Conservation (phyloP, 1,139 yeast genomes). For the Zygoascus hellenicus region DNA sequence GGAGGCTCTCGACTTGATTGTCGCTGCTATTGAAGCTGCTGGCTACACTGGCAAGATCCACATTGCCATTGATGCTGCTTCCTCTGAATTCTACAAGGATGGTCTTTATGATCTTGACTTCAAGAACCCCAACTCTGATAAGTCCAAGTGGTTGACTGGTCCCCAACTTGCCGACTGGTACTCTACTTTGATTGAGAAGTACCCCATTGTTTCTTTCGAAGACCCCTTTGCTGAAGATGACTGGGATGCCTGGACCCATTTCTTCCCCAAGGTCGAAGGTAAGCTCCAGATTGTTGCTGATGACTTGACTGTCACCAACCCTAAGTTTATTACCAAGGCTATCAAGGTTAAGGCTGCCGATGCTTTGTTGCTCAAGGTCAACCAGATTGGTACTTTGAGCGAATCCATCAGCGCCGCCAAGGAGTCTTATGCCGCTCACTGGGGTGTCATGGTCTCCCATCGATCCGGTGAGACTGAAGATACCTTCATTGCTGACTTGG, state of each 20-base stretch:
- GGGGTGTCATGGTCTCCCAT: constrained; percentile 97
- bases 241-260: constrained; percentile 95
- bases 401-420: constrained; percentile 85
- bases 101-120: constrained; percentile 95
- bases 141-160: constrained; percentile 84
- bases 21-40: constrained; percentile 78
- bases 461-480: constrained; percentile 99
- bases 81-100: constrained; percentile 94
- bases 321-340: constrained; percentile 85
- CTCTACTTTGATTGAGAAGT: constrained; percentile 68
- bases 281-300: constrained; percentile 90
- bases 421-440: constrained; percentile 75
- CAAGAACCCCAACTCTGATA: constrained; percentile 90
- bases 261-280: constrained; percentile 57
- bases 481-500: constrained; percentile 92
- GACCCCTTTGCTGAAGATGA: constrained; percentile 99
- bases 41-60: constrained; percentile 89
- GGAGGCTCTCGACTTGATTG: constrained; percentile 92
- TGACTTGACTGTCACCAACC: constrained; percentile 98
- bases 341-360: constrained; percentile 91
- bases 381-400: constrained; percentile 75
- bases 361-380: constrained; percentile 90
- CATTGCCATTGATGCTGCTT: constrained; percentile 93
- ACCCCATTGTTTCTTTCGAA: constrained; percentile 96
- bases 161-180: constrained; percentile 78